Base-by-base conservation (phyloP, 2,329 filamentous ascomycete species). In the Fusarium sp. region DNA sequence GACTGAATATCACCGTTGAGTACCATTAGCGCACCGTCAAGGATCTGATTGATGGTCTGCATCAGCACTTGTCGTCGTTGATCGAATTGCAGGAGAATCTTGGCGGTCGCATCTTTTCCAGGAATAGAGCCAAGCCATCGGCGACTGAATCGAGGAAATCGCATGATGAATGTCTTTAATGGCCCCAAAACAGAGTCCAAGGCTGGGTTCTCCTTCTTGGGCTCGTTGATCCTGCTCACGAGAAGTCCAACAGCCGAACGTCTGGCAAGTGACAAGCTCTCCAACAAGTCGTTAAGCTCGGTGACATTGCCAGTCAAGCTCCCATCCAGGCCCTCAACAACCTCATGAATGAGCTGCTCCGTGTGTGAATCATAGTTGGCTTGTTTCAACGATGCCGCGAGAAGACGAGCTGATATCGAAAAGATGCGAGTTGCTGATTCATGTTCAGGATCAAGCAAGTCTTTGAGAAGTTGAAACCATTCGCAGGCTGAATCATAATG, bases 51-150 rank as follows among this genome's bases (percentile, higher is more conserved):
- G n/a, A 87, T 82, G 2, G 83, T 83, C 67, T 85, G 84, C 29
- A 82, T 78, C 29, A 89, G 74, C 1, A 84, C 73, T 60, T 86
- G 83, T 34, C 86, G 83, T 36, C 88, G 82, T 68, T 90, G 87
- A 67, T 90, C 87, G 73, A 88, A 89, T 36, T 88, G 85, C 29
- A 90, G 74, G 34, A 85, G 79, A 9, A 87, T 85, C 69, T 90
- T 90, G 7, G 87, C 81, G 11, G 81, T 78, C 18, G 84, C 82
- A 33, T 84, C 83, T 11, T 82, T 81, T 4, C 79, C 79, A 0
- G 88, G 87, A 1, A 83, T 79, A 59, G 86, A 86, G 11, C 89
- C 89, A 2, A 90, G 79, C 86, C 89, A 91, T 49, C 88, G 83
- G 6, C 86, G 79, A 50, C 85, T 81, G 71, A 91, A 88, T 2